Evolutionary conservation across 2,329 filamentous ascomycete genomes (phyloP).

Genomic region (Fusarium coicis): DNA sequence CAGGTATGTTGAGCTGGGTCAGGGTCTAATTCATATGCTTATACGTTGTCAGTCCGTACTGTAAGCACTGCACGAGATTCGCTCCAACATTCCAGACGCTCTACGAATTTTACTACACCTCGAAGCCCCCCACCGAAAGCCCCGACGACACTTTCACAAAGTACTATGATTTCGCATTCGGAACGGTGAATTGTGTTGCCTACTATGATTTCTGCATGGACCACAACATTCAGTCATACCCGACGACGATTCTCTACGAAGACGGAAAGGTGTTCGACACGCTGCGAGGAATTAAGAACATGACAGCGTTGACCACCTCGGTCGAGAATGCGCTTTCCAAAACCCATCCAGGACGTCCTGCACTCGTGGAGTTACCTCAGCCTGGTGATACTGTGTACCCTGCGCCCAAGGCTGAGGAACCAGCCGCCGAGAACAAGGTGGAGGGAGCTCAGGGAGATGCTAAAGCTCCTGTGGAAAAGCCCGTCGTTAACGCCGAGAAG

Average conservation of each 20-base stretch:
- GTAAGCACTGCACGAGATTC: constrained; percentile 79
- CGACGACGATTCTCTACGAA: constrained; percentile 82
- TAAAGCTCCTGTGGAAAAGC: constrained; percentile 50
- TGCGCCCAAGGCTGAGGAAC: constrained; percentile 30
- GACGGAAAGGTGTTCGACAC: constrained; percentile 75
- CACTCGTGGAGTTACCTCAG: constrained; percentile 74
- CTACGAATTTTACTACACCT: constrained; percentile 95
- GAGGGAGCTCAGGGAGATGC: constrained; percentile 38
- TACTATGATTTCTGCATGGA: constrained; percentile 81
- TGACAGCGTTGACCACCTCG: constrained; percentile 73
- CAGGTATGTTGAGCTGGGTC: constrained; percentile 61
- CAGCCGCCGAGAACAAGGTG: constrained; percentile 33
- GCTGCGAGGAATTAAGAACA: constrained; percentile 73
- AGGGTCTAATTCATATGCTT: constrained; percentile 24
- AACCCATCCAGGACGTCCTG: constrained; percentile 81
- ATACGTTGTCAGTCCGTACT: constrained; percentile 61
- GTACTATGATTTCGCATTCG: constrained; percentile 92
- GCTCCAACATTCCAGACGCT: constrained; percentile 90
- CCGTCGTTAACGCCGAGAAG: constrained; percentile 31
- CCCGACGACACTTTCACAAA: constrained; percentile 73
- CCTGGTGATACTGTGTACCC: constrained; percentile 68
- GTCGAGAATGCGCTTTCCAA: constrained; percentile 82
- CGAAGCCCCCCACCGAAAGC: constrained; percentile 72
- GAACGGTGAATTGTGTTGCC: constrained; percentile 84
- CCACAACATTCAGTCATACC: constrained; percentile 75